A percentile compares a stretch with the other conserved stretches of the same genome.
Evolutionary conservation across 1,284 basidiomycete genomes (phyloP).

Genomic region (Leccinum huronense): DNA sequence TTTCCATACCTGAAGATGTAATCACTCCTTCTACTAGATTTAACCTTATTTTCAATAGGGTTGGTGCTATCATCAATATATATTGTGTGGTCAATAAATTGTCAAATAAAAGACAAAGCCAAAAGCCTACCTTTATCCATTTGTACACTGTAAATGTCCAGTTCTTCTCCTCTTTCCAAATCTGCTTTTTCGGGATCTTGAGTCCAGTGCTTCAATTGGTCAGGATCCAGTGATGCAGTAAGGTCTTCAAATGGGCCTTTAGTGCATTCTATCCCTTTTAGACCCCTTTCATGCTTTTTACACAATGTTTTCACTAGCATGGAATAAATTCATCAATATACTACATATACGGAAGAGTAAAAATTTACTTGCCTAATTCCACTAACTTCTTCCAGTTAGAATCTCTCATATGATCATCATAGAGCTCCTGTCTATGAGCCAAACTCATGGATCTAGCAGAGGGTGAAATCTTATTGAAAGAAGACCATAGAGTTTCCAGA

Average conservation of each 20-base stretch:
- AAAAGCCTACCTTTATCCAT: neutral
- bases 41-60: neutral
- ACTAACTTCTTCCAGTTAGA: too few relatives aligned
- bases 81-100: neutral
- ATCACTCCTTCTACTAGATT: neutral
- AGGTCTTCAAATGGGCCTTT: neutral
- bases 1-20: neutral
- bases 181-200: neutral
- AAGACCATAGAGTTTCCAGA: too few relatives aligned
- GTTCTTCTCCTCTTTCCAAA: neutral
- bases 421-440: too few relatives aligned
- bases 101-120: neutral
- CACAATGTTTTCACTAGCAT: neutral
- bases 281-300: neutral
- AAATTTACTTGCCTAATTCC: too few relatives aligned
- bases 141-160: neutral
- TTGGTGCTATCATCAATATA: neutral
- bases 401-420: too few relatives aligned
- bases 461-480: too few relatives aligned
- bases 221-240: neutral
- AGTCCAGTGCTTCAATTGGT: neutral
- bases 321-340: neutral
- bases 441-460: too few relatives aligned
- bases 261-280: neutral
- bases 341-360: too few relatives aligned